Percentiles rank a stretch among this genome's conserved stretches.
These are phyloP conservation scores for Neurospora terricola DNA, from an alignment of 495 filamentous ascomycete species.

Conservation along the genomic window DNA sequence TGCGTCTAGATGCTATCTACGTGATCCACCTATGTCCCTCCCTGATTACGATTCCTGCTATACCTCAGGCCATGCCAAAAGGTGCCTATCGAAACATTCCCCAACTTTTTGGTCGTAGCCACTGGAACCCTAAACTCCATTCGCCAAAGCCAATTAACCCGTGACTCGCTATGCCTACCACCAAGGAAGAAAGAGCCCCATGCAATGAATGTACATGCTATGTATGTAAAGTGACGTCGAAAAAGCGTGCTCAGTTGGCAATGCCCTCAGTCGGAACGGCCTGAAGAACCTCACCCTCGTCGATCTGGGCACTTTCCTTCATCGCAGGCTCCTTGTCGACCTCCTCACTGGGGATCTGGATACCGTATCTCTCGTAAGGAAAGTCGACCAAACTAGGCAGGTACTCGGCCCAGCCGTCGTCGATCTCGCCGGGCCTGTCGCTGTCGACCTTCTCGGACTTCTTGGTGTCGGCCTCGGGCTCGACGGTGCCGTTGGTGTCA, in stretches of 20 bases:
- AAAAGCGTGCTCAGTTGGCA: not conserved
- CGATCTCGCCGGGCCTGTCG: constrained; percentile 49
- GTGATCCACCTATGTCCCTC: not conserved
- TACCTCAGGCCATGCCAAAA: not conserved
- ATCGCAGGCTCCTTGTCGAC: constrained; percentile 29
- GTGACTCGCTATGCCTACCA: not conserved
- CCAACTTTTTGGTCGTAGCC: not conserved
- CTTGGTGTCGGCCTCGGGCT: constrained; percentile 39
- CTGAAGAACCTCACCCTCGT: constrained; percentile 11
- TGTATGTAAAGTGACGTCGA: not conserved
- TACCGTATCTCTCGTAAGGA: constrained; percentile 64
- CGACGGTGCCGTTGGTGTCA: too few relatives aligned
- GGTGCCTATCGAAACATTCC: not conserved
- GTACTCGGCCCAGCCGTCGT: constrained; percentile 67
- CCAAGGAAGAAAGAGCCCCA: not conserved
- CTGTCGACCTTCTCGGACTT: too few relatives aligned
- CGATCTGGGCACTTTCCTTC: constrained; percentile 12
- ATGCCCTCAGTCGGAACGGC: not conserved
- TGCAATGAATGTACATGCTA: not conserved
- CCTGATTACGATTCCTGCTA: not conserved
- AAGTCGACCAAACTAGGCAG: constrained; percentile 55
- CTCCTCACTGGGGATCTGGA: constrained; percentile 32
- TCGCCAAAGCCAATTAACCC: not conserved
- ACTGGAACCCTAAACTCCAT: not conserved
- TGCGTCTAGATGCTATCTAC: not conserved